These are phyloP conservation scores for Coniochaeta sp. DNA, from an alignment of 2,329 filamentous ascomycete genomes.

Conservation along the genomic window DNA sequence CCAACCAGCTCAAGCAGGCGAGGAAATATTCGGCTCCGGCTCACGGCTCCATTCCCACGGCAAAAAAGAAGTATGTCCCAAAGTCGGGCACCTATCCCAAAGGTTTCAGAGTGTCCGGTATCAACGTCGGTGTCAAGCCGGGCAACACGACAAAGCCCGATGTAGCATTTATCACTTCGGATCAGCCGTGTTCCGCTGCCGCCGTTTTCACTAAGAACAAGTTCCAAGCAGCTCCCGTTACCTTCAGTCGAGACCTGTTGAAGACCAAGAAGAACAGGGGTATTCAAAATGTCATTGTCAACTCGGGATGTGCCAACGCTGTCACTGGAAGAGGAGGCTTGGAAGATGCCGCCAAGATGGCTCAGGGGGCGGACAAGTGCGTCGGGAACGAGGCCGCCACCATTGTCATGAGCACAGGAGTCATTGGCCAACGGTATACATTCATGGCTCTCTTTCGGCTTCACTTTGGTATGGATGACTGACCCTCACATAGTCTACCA, in stretches of 20 bases:
- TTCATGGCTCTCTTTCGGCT: constrained; percentile 5
- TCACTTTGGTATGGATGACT: constrained; percentile 7
- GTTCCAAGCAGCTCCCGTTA: constrained; percentile 94
- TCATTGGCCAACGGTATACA: constrained; percentile 79
- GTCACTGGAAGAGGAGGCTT: constrained; percentile 87
- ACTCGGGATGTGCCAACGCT: constrained; percentile 94
- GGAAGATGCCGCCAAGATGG: constrained; percentile 85
- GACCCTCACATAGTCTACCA: constrained; percentile 56
- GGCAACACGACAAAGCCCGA: constrained; percentile 89
- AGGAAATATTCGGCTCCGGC: constrained; percentile 51
- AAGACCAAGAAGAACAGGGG: constrained; percentile 59
- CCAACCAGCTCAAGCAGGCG: constrained; percentile 7
- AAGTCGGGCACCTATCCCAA: constrained; percentile 79
- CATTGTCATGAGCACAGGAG: constrained; percentile 97
- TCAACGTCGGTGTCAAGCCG: constrained; percentile 88
- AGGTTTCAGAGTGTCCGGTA: constrained; percentile 81
- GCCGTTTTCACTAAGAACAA: constrained; percentile 98
- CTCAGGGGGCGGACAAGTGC: constrained; percentile 62
- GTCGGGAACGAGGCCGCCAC: constrained; percentile 49
- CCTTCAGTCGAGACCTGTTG: constrained; percentile 70
- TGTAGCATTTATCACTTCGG: constrained; percentile 80
- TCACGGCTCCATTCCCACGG: constrained; percentile 56
- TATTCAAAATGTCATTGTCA: constrained; percentile 78
- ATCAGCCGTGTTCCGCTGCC: constrained; percentile 76
- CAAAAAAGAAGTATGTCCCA: constrained; percentile 88